Evolutionary conservation across 2,329 filamentous ascomycete species (phyloP).

Genomic region (Colletotrichum australisinense): DNA sequence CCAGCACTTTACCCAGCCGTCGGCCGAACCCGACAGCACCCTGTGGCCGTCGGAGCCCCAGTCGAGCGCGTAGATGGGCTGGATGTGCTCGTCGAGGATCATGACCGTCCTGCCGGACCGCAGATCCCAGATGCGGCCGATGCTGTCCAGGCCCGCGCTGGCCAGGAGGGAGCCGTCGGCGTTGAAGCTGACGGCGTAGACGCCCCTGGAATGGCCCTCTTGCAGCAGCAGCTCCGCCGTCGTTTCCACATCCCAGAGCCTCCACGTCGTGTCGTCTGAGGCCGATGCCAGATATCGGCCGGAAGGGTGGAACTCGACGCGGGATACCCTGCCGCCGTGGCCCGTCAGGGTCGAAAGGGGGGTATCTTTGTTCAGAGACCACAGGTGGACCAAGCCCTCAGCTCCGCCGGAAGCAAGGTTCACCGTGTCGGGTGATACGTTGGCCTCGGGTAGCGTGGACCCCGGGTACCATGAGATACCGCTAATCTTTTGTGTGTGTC

Average conservation of each 20-base stretch:
- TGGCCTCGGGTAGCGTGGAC: constrained; percentile 77
- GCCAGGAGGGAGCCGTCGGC: constrained; percentile 90
- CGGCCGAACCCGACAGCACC: constrained; percentile 91
- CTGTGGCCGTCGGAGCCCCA: constrained; percentile 93
- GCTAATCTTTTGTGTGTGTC: constrained; percentile 89
- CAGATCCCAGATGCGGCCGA: constrained; percentile 95
- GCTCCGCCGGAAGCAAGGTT: constrained; percentile 93
- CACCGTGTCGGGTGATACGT: constrained; percentile 77
- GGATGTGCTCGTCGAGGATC: constrained; percentile 87
- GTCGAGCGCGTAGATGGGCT: constrained; percentile 92
- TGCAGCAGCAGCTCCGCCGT: constrained; percentile 87
- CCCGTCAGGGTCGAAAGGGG: constrained; percentile 85
- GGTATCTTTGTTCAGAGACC: constrained; percentile 88
- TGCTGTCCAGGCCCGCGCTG: constrained; percentile 93
- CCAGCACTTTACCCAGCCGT: constrained; percentile 99
- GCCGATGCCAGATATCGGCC: constrained; percentile 91
- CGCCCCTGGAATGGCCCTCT: constrained; percentile 94
- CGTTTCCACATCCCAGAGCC: constrained; percentile 92
- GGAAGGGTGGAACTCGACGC: constrained; percentile 94
- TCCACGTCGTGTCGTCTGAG: constrained; percentile 96
- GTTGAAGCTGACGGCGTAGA: constrained; percentile 92
- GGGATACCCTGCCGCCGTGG: constrained; percentile 87
- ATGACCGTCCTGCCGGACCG: constrained; percentile 93
- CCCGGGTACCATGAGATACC: constrained; percentile 92
- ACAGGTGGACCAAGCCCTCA: constrained; percentile 88